Evolutionary conservation across 768 basidiomycete species (phyloP).

Genomic region (Crepidotus variabilis): DNA sequence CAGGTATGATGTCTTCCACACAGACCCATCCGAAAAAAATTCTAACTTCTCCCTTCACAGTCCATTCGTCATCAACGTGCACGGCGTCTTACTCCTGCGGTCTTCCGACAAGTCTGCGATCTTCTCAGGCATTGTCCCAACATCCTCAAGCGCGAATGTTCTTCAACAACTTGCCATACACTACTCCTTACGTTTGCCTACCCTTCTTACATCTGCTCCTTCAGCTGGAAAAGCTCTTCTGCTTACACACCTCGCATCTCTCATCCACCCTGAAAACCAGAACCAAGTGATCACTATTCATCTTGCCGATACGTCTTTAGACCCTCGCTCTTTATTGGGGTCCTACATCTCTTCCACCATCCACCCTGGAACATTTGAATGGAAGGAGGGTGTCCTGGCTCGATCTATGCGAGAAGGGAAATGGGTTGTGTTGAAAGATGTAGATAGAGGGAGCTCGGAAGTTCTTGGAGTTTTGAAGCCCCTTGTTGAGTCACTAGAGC

Average conservation of each 20-base stretch:
- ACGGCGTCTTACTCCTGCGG: conserved; percentile 67
- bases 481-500: conserved; percentile 68
- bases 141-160: conserved; percentile 53
- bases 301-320: conserved; percentile 92
- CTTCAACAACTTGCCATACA: conserved; percentile 62
- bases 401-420: conserved; percentile 86
- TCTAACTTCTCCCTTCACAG: conserved; percentile 32
- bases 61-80: conserved; percentile 52
- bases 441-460: conserved; percentile 88
- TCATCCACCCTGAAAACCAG: conserved; percentile 52
- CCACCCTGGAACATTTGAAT: conserved; percentile 86
- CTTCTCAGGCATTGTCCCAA: conserved; percentile 51
- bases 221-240: conserved; percentile 87
- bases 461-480: conserved; percentile 86
- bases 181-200: conserved; percentile 67
- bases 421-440: conserved; percentile 91
- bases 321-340: conserved; percentile 89
- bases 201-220: conserved; percentile 79
- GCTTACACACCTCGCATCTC: conserved; percentile 68
- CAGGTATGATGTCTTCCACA: conserved; percentile 39
- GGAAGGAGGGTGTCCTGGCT: conserved; percentile 92
- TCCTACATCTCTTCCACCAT: conserved; percentile 87
- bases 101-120: conserved; percentile 19
- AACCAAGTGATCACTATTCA: conserved; percentile 84
- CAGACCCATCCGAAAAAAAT: background rate